Evolutionary conservation across 192 early-diverging fungal species (phyloP).

Genomic region (Borealophlyctis nickersoniae): DNA sequence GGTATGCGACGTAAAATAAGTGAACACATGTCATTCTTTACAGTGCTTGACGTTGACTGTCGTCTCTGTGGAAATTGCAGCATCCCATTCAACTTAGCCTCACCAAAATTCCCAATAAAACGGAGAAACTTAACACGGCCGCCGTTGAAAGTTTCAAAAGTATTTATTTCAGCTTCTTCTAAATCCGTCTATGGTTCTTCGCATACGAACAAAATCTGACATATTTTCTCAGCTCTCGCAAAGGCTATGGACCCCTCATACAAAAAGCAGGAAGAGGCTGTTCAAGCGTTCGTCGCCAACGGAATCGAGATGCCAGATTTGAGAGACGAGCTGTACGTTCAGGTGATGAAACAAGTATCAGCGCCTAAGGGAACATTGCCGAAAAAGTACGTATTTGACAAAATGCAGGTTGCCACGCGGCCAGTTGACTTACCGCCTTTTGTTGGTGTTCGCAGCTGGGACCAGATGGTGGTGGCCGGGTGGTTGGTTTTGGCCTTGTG

Average conservation of each 20-base stretch:
- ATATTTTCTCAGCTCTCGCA: conserved; percentile 23
- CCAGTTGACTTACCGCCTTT: background rate
- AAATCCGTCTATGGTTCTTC: background rate
- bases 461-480: conserved; percentile 29
- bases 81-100: conserved; percentile 19
- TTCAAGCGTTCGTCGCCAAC: conserved; percentile 28
- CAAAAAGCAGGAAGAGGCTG: conserved; percentile 39
- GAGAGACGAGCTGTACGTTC: conserved; percentile 50
- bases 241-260: conserved; percentile 37
- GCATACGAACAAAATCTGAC: background rate
- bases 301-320: conserved; percentile 38
- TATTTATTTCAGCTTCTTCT: conserved; percentile 7
- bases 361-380: conserved; percentile 23
- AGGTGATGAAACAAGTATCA: conserved; percentile 47
- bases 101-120: conserved; percentile 31
- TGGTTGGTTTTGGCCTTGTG: conserved; percentile 43
- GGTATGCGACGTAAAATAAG: conserved; percentile 20
- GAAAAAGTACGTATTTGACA: conserved; percentile 20
- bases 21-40: background rate
- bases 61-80: background rate
- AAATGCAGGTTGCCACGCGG: too few species aligned
- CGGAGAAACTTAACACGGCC: conserved; percentile 19
- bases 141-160: conserved; percentile 38
- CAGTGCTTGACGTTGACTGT: conserved; percentile 3
- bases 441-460: conserved; percentile 35